Conservation (phyloP, 148 eudicot genomes). For the Limonium bicolor region DNA sequence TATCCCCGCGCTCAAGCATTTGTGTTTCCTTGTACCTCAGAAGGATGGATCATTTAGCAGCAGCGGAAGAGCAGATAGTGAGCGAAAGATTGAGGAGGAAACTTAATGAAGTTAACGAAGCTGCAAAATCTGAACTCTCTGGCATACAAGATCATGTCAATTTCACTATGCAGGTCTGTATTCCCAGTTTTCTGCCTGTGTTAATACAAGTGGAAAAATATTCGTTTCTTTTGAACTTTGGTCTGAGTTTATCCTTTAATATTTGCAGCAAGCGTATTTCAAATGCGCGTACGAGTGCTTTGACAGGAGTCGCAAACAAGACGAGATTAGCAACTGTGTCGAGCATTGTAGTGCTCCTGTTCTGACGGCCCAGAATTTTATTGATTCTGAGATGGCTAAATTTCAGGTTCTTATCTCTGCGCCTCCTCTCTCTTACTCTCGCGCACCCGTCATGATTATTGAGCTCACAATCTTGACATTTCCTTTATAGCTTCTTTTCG, state of each 20-base stretch:
- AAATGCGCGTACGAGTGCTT: slow-evolving; percentile 84
- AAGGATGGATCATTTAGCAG: slow-evolving; percentile 47
- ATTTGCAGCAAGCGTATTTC: slow-evolving; percentile 62
- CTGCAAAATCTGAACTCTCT: slow-evolving; percentile 65
- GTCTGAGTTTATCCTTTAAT: not conserved
- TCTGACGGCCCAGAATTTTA: slow-evolving; percentile 50
- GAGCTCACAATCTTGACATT: too few species aligned
- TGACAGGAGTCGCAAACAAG: slow-evolving; percentile 51
- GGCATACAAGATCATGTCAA: slow-evolving; percentile 77
- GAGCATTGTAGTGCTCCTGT: slow-evolving; percentile 84
- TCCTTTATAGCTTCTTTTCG: too few species aligned
- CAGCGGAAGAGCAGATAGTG: slow-evolving; percentile 58
- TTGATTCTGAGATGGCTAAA: slow-evolving; percentile 65
- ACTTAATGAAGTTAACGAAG: slow-evolving; percentile 53
- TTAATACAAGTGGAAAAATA: too few species aligned
- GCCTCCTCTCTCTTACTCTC: not conserved
- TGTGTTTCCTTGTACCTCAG: too few species aligned
- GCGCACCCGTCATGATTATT: too few species aligned
- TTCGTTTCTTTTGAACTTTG: slow-evolving; percentile 1
- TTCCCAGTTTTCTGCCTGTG: not conserved
- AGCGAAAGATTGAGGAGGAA: slow-evolving; percentile 61
- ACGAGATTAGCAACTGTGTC: slow-evolving; percentile 65
- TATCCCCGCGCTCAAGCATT: too few species aligned
- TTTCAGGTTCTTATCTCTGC: slow-evolving; percentile 73
- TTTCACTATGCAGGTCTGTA: slow-evolving; percentile 73